Base-by-base conservation (phyloP, 768 basidiomycete species). In the Phylloporus arenicola region DNA sequence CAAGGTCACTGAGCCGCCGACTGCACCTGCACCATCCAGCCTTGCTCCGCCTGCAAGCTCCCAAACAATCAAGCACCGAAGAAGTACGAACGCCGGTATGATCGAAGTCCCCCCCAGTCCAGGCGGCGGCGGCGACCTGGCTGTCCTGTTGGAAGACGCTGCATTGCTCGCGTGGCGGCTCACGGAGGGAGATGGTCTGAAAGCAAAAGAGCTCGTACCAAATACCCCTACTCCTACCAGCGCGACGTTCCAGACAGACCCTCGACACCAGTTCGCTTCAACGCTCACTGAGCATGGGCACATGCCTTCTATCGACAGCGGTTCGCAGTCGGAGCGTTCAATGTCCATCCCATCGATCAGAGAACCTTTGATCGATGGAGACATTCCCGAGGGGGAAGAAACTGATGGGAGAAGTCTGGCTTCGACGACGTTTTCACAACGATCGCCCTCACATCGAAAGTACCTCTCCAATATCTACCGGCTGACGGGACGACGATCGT, bases 151-250 rank as follows among this genome's bases (percentile, higher is more conserved):
- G 24, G 76, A 78, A 39, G 79, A 83, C 45, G 79, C 84, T 7
- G 78, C 82, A 27, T 57, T 78, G 47, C 61, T 86, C 42, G 83
- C 85, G 68, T 62, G 73, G 59, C 72, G 72, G 49, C 67, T 86
- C 35, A 72, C 72, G 38, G 70, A 70, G 25, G 81, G 81, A 4
- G 75, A 75, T 43, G 10, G 54, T 14, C 37, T 20, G 22, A 60
- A 25, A 25, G 19, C 49, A 9, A 62, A 54, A 6, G 57, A 54
- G 6, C 42, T 43, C 0, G 41, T 53, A 4, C 43, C 57, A 11
- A 51, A 41, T 7, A 48, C 47, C 1, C 47, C 39, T n/a, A 69
- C 65, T 3, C 65, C 65, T 16, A 67, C 67, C 7, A 57, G 6
- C 38, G 44, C 54, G 43, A 63, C 56, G 1, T 68, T 69, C 45